Percentiles rank a stretch among this genome's conserved stretches.
Evolutionary conservation across 2,329 filamentous ascomycete genomes (phyloP).

Genomic region (Alternaria panax): DNA sequence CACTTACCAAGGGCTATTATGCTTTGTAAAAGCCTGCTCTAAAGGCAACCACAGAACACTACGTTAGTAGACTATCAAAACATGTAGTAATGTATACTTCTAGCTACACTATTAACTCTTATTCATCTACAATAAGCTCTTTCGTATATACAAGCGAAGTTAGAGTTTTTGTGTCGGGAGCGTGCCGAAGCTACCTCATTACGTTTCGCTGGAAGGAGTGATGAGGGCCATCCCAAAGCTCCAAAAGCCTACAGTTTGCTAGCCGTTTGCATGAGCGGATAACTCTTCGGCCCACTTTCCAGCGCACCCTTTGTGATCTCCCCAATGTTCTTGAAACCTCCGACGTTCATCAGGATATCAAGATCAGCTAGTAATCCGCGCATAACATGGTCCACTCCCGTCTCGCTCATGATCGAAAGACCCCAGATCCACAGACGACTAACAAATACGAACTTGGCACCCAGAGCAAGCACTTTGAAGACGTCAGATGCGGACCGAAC

Average conservation of each 20-base stretch:
- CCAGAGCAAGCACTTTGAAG: constrained; percentile 67
- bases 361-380: constrained; percentile 68
- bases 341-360: constrained; percentile 68
- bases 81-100: background rate
- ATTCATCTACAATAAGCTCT: background rate
- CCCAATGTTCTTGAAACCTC: constrained; percentile 61
- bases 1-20: background rate
- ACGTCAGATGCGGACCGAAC: constrained; percentile 65
- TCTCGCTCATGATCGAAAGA: constrained; percentile 66
- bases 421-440: constrained; percentile 69
- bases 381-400: constrained; percentile 68
- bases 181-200: background rate
- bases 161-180: too few relatives aligned
- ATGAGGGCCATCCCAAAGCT: too few relatives aligned
- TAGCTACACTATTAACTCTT: background rate
- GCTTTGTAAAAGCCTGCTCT: too few relatives aligned
- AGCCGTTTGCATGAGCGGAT: constrained; percentile 29
- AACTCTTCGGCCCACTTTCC: constrained; percentile 35
- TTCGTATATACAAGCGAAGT: background rate
- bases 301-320: constrained; percentile 58
- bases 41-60: background rate
- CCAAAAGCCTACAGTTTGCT: constrained; percentile 30
- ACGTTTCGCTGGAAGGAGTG: background rate
- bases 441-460: constrained; percentile 69
- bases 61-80: background rate